Base-by-base conservation (phyloP, 352 stramenopile genomes). In the Phytophthora melonis region DNA sequence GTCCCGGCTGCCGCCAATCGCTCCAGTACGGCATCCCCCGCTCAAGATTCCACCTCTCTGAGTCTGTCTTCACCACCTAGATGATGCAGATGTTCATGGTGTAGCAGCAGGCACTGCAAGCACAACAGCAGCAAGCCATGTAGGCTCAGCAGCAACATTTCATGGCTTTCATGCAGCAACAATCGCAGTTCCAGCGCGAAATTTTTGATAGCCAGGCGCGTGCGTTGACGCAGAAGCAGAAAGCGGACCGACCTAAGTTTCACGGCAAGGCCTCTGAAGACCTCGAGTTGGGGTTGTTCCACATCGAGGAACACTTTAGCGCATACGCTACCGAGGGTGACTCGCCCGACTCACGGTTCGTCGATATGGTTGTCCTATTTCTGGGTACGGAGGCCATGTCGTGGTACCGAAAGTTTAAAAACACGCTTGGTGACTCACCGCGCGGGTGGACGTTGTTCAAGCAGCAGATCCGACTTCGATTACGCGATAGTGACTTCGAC, bases 331-430 rank as follows among this genome's bases (percentile, higher is more conserved):
- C n/a, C 3, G 45, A 53, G 45, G n/a, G 45, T 3, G 5, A 53
- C 5, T 41, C 25, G 2, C 18, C 21, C 11, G 41, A 57, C 43
- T 65, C 58, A 21, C 58, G 58, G 18, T 55, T 65, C 25, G 25
- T 65, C 2, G 43, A 65, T 14, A 57, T 65, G 58, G 43, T 56
- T n/a, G 58, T 56, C 41, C 58, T 43, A 7, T 45, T 65, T 65
- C 13, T 55, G 39, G 43, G 43, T 30, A 7, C 43, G 2, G 43
- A 65, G 7, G 27, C 13, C 58, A 56, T 57, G 43, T 65, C 58
- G 11, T 65, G 58, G 43, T 65, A 65, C 25, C 58, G 58, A 13
- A 25, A 65, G n/a, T 65, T 65, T 34, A 65, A 65, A 13, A 56
- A 39, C 41, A 34, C 47, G 3, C 41, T 55, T 21, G 58, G 58